Evolutionary conservation across 805 yeast genomes (phyloP), one percentile per base, ranked within the genome.

Genomic region (Sungouiella thailandica): DNA sequence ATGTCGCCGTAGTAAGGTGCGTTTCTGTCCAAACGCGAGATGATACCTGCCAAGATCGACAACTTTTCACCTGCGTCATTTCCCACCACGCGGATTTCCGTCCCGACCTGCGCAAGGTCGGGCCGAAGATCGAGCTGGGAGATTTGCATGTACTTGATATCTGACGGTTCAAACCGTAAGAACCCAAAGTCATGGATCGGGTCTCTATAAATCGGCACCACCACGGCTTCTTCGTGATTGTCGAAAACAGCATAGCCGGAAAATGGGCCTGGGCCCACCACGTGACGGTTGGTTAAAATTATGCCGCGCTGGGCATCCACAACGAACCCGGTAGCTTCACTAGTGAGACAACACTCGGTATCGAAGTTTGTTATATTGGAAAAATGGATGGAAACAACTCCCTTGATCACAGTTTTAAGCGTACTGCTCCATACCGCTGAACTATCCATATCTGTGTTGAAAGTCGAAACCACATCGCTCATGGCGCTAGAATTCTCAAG

Each of bases 101-200:
- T 76, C 23, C 97, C 97, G n/a, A 89, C 89, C 49, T 75, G 73
- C 18, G 96, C 96, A 39, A 82, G 66, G 12, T 85, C 90, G 0
- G 97, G 97, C 44, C 74, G 70, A 34, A 89, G 63, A 25, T 72
- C 72, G 31, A 89, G 67, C 25, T 81, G 81, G 32, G 70, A 70
- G 4, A 89, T 70, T 29, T 72, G 57, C 83, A 86, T 80, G 52
- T 88, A 83, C 56, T 83, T 83, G 40, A 89, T 74, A 12, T 65
- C 67, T 13, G 55, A 50, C 8, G 95, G 93, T 45, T 88, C 76
- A 47, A 85, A 89, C 55, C 79, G 72, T 44, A 89, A 68, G 49
- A 89, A 83, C 4, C 97, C 97, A 59, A 89, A 89, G 60, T 89
- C 97, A 55, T 89, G 97, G 19, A 89, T 89, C 0, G 97, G 96